Evolutionary conservation across 2,329 filamentous ascomycete genomes (phyloP).

Genomic region (Moelleriella libera): DNA sequence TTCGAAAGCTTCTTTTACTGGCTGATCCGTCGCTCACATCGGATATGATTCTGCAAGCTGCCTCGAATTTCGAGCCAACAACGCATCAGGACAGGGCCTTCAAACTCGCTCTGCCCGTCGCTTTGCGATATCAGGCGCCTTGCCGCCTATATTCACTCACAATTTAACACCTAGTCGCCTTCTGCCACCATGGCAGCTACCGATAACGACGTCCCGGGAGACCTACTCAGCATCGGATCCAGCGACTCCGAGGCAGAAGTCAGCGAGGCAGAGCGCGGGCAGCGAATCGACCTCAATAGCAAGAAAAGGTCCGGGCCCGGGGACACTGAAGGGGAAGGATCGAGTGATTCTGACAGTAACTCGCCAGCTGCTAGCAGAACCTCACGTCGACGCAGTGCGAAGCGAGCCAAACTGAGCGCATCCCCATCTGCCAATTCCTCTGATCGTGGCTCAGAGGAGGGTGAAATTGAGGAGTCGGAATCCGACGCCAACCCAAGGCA

Average conservation of each 20-base stretch:
- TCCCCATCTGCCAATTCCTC: slow-evolving; percentile 1
- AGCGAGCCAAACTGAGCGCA: slow-evolving; percentile 8
- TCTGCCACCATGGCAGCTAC: slow-evolving; percentile 1
- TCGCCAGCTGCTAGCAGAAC: not conserved
- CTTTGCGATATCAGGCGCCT: too few relatives aligned
- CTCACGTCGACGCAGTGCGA: slow-evolving; percentile 4
- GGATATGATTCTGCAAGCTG: too few relatives aligned
- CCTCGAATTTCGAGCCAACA: too few relatives aligned
- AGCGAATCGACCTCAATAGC: slow-evolving; percentile 1
- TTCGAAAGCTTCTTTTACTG: too few relatives aligned
- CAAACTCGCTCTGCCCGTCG: too few relatives aligned
- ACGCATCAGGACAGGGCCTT: too few relatives aligned
- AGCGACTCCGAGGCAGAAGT: slow-evolving; percentile 2
- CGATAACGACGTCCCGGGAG: not conserved
- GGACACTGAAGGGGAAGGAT: not conserved
- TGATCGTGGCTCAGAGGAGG: slow-evolving; percentile 15
- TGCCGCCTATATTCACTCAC: too few relatives aligned
- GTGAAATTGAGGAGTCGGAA: slow-evolving; percentile 15
- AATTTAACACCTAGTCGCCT: too few relatives aligned
- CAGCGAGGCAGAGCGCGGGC: not conserved
- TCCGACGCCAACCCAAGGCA: slow-evolving; percentile 3
- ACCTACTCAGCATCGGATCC: slow-evolving; percentile 1
- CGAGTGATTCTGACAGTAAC: slow-evolving; percentile 2
- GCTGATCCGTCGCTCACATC: too few relatives aligned
- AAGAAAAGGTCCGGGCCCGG: too few relatives aligned